phyloP scores from a whole-genome alignment of 371 early-diverging fungal genomes.

The Rhizomucor miehei region DNA sequence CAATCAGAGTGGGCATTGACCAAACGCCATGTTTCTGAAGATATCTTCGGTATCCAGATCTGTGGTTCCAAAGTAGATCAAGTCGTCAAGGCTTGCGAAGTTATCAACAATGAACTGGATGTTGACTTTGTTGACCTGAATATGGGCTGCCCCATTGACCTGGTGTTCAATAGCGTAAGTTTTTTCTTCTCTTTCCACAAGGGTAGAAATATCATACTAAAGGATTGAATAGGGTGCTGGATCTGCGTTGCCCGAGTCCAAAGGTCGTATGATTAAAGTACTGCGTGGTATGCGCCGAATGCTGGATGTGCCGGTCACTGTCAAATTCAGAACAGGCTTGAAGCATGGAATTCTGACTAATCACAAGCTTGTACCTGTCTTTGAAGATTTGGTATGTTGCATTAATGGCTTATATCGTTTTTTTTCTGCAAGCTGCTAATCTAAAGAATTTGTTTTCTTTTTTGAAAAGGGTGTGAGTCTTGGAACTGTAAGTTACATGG shows the following conservation, averaged over 20 bases:
- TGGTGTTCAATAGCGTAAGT: conserved; percentile 65
- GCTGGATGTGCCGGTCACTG: conserved; percentile 81
- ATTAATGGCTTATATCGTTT: neutral
- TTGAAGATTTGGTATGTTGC: conserved; percentile 60
- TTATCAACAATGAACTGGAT: conserved; percentile 62
- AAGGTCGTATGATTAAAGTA: conserved; percentile 72
- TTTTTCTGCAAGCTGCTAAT: neutral
- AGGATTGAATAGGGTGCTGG: conserved; percentile 71
- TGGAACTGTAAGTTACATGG: conserved; percentile 37
- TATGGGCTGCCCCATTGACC: conserved; percentile 95
- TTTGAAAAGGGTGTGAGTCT: conserved; percentile 33
- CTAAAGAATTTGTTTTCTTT: no score
- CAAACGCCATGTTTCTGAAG: conserved; percentile 84
- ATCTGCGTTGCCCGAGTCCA: conserved; percentile 72
- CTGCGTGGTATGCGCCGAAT: conserved; percentile 71
- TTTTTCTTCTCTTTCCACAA: neutral
- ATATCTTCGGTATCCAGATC: conserved; percentile 89
- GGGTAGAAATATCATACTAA: neutral
- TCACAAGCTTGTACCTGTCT: conserved; percentile 68
- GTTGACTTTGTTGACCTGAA: conserved; percentile 97
- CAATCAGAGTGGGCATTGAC: conserved; percentile 86
- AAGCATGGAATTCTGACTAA: conserved; percentile 63
- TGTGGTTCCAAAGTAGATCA: conserved; percentile 69
- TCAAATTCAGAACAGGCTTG: conserved; percentile 90
- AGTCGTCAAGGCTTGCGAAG: conserved; percentile 65